Conservation (phyloP, 2,329 filamentous ascomycete species). For the Talaromyces albobiverticillius region DNA sequence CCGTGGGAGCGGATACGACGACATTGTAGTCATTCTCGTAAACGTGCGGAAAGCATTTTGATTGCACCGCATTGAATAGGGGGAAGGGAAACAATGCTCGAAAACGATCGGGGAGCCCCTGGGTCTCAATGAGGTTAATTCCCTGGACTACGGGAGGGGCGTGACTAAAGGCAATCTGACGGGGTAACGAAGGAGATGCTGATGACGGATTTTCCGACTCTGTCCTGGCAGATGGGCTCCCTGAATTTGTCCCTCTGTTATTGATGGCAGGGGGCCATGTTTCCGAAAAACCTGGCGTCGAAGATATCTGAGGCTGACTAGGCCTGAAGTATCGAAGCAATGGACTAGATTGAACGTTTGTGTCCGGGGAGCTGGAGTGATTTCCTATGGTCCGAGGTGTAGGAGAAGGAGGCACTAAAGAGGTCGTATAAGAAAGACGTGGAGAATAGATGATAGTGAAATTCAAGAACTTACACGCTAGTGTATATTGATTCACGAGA, state of each 20-base stretch:
- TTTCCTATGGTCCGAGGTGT: slow-evolving; percentile 19
- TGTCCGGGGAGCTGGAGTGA: slow-evolving; percentile 28
- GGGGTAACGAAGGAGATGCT: slow-evolving; percentile 13
- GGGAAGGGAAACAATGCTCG: slow-evolving; percentile 69
- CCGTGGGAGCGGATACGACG: slow-evolving; percentile 76
- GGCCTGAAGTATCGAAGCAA: slow-evolving; percentile 23
- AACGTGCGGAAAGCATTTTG: slow-evolving; percentile 67
- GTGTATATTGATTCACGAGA: background rate
- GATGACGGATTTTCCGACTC: background rate
- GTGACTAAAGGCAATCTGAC: slow-evolving; percentile 29
- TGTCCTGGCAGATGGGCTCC: background rate
- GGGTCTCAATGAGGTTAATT: slow-evolving; percentile 58
- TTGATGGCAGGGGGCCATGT: slow-evolving; percentile 7
- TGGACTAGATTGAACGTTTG: slow-evolving; percentile 30
- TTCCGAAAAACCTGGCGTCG: slow-evolving; percentile 1
- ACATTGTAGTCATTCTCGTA: slow-evolving; percentile 71
- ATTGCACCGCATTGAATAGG: slow-evolving; percentile 79
- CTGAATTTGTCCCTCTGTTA: background rate
- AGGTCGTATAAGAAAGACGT: background rate
- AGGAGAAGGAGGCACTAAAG: background rate
- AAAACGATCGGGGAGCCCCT: slow-evolving; percentile 66
- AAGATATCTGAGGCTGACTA: slow-evolving; percentile 10
- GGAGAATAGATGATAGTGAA: background rate
- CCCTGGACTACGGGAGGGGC: slow-evolving; percentile 53
- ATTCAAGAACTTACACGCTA: background rate